Conservation (phyloP, 169 alveolate genomes). For the Pseudocohnilembus persalinus region DNA sequence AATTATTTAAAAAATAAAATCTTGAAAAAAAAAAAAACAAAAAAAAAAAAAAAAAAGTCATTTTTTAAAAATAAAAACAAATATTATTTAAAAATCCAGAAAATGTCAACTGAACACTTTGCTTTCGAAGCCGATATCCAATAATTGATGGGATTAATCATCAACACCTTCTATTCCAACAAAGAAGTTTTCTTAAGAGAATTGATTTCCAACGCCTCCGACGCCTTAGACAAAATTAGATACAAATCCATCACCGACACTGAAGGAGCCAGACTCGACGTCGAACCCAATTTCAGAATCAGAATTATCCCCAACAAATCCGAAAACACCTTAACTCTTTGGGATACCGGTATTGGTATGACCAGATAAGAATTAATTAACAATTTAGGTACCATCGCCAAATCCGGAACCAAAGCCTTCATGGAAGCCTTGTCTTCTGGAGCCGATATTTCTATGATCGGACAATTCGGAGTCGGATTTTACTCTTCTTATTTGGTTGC, state of each 20-base stretch:
- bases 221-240: constrained; percentile 99
- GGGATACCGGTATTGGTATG: constrained; percentile 99
- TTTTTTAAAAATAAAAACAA: neutral
- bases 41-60: neutral
- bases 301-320: constrained; percentile 97
- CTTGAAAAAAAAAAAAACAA: neutral
- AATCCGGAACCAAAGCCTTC: constrained; percentile 99
- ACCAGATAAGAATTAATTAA: constrained; percentile 96
- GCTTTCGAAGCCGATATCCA: constrained; percentile 98
- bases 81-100: neutral
- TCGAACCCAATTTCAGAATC: constrained; percentile 94
- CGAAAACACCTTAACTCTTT: constrained; percentile 94
- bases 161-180: constrained; percentile 99
- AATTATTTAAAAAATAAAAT: no score
- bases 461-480: constrained; percentile 99
- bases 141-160: constrained; percentile 97
- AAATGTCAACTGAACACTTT: constrained; percentile 29
- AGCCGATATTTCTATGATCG: constrained; percentile 99
- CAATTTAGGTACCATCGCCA: constrained; percentile 98
- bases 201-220: constrained; percentile 98
- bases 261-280: constrained; percentile 62
- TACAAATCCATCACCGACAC: constrained; percentile 97
- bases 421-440: constrained; percentile 99
- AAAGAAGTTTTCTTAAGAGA: constrained; percentile 99
- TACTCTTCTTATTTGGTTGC: constrained; percentile 99